These are phyloP conservation scores for Cicer cuneatum DNA, from an alignment of 306 rosid genomes.

Conservation along the genomic window DNA sequence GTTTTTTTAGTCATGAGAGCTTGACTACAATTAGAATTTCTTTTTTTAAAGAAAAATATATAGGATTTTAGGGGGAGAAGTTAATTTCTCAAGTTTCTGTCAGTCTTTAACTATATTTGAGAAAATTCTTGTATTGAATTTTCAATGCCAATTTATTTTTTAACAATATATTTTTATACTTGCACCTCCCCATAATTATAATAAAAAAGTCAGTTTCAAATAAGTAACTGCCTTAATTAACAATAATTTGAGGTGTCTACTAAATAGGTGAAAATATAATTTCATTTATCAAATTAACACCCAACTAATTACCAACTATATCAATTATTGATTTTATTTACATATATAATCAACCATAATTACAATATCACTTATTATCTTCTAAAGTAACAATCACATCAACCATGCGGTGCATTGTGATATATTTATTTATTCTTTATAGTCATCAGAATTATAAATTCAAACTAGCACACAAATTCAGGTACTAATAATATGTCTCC, in stretches of 20 bases:
- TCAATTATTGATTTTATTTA: too few relatives aligned
- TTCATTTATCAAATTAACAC: too few relatives aligned
- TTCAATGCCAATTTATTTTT: conserved; percentile 1
- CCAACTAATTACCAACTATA: too few relatives aligned
- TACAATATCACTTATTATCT: too few relatives aligned
- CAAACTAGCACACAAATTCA: not conserved
- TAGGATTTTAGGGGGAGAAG: conserved; percentile 16
- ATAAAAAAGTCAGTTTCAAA: not conserved
- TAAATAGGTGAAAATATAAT: too few relatives aligned
- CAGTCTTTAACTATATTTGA: conserved; percentile 1
- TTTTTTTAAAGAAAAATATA: not conserved
- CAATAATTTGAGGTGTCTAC: too few relatives aligned
- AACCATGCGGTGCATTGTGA: too few relatives aligned
- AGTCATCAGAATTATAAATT: not conserved
- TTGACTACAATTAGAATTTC: conserved; percentile 51
- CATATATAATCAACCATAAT: too few relatives aligned
- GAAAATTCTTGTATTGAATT: conserved; percentile 38
- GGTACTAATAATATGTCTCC: conserved; percentile 31
- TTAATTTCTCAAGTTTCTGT: conserved; percentile 37
- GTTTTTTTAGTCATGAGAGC: conserved; percentile 58
- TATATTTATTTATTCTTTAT: not conserved
- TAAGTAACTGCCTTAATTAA: too few relatives aligned
- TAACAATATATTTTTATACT: not conserved
- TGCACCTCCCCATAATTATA: not conserved
- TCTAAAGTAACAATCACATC: too few relatives aligned